Evolutionary conservation across 2,329 filamentous ascomycete genomes (phyloP).

Genomic region (Beauveria varroae): DNA sequence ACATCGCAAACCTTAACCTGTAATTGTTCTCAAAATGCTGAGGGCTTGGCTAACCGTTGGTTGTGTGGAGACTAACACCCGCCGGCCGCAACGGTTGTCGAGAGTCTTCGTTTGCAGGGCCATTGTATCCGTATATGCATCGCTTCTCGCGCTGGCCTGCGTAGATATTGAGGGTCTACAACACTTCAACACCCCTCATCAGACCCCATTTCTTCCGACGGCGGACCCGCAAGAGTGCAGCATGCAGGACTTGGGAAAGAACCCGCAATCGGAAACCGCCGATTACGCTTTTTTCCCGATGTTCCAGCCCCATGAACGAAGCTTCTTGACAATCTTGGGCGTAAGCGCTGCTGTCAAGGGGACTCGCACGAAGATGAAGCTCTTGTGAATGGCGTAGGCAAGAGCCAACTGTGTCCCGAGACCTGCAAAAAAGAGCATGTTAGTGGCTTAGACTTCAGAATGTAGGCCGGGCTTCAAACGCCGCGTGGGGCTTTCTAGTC

Average conservation of each 20-base stretch:
- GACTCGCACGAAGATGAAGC: slow-evolving; percentile 92
- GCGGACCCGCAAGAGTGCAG: background rate
- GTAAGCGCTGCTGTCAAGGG: slow-evolving; percentile 84
- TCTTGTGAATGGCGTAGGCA: slow-evolving; percentile 96
- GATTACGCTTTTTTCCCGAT: slow-evolving; percentile 63
- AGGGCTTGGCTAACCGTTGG: slow-evolving; percentile 1
- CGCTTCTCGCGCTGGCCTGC: background rate
- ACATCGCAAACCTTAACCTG: background rate
- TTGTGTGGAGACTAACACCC: background rate
- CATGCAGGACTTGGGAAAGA: background rate
- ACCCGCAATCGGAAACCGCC: background rate
- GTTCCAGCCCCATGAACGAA: slow-evolving; percentile 88
- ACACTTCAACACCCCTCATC: background rate
- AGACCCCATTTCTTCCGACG: background rate
- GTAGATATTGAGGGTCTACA: background rate
- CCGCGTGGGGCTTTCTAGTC: background rate
- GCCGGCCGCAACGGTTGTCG: background rate
- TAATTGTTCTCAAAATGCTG: background rate
- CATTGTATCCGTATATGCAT: background rate
- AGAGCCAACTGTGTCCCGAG: slow-evolving; percentile 77
- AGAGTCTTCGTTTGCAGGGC: background rate
- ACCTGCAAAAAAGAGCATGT: slow-evolving; percentile 32
- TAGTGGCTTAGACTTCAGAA: slow-evolving; percentile 14
- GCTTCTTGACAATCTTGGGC: slow-evolving; percentile 85
- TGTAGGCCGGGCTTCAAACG: background rate